Evolutionary conservation across 805 yeast genomes (phyloP).

Genomic region (Lipomyces orientalis): DNA sequence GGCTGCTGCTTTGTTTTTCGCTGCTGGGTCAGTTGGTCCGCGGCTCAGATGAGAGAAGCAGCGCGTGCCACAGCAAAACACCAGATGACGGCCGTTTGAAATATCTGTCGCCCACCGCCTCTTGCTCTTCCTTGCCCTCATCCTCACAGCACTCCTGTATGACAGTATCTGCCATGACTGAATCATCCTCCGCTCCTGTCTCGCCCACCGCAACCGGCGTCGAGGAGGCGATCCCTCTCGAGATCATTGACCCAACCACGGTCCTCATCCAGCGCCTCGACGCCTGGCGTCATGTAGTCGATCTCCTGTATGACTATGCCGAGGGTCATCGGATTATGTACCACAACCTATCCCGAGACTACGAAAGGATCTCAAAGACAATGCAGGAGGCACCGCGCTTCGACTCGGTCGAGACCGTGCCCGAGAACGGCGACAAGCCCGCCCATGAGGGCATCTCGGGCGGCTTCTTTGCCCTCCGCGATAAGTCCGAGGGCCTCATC

Average conservation of each 20-base stretch:
- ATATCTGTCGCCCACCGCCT: background rate
- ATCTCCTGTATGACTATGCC: constrained; percentile 43
- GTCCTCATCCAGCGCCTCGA: constrained; percentile 48
- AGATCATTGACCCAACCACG: constrained; percentile 47
- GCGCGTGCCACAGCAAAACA: background rate
- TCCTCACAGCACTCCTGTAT: background rate
- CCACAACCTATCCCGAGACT: constrained; percentile 41
- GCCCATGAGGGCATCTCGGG: constrained; percentile 44
- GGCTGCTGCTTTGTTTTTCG: too few species aligned
- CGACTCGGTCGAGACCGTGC: constrained; percentile 36
- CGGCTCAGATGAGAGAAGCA: too few species aligned
- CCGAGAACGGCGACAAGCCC: constrained; percentile 31
- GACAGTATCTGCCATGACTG: background rate
- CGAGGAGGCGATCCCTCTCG: constrained; percentile 38
- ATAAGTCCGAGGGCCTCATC: constrained; percentile 45
- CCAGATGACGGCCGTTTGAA: background rate
- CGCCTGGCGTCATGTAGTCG: constrained; percentile 48
- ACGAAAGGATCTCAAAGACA: constrained; percentile 47
- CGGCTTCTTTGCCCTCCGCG: constrained; percentile 46
- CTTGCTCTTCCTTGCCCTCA: background rate
- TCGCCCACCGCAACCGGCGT: background rate
- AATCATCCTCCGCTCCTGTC: background rate
- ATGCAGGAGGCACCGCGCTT: constrained; percentile 47
- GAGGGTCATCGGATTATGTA: constrained; percentile 43
- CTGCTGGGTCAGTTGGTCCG: too few species aligned